Conservation (phyloP, 1,284 basidiomycete genomes). For the Sanghuangporus sanghuang region DNA sequence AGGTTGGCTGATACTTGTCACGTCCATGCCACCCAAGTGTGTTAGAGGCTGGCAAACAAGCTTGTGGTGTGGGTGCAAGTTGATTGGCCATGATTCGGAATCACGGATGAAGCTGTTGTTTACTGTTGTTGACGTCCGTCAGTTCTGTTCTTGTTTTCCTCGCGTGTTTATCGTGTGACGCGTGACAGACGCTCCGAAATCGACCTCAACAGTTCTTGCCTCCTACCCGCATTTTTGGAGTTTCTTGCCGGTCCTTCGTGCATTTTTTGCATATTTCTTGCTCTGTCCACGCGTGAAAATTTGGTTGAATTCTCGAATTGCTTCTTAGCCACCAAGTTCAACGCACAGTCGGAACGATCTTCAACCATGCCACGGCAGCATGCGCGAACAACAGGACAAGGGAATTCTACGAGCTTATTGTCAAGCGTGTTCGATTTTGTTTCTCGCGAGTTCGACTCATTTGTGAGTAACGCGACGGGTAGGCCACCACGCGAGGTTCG, state of each 20-base stretch:
- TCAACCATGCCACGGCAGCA: slow-evolving; percentile 12
- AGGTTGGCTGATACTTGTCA: background rate
- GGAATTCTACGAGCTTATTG: slow-evolving; percentile 35
- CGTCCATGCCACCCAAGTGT: background rate
- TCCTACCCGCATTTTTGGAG: background rate
- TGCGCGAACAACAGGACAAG: background rate
- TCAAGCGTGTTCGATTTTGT: slow-evolving; percentile 64
- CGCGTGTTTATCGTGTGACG: background rate
- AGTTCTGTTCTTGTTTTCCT: background rate
- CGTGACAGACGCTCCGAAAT: background rate
- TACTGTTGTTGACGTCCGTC: background rate
- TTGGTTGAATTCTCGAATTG: background rate
- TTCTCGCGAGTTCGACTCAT: slow-evolving; percentile 64
- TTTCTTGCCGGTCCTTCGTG: background rate
- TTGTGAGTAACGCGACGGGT: slow-evolving; percentile 61
- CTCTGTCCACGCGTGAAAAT: background rate
- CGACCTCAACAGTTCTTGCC: background rate
- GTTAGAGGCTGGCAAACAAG: background rate
- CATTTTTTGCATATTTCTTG: background rate
- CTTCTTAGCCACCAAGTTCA: background rate
- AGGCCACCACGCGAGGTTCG: slow-evolving; percentile 27
- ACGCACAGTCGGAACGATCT: background rate
- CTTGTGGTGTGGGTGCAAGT: background rate
- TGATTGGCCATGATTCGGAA: background rate
- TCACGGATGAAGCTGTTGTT: background rate